Conservation (phyloP, 2,329 filamentous ascomycete genomes). For the Dactylella cylindrospora region DNA sequence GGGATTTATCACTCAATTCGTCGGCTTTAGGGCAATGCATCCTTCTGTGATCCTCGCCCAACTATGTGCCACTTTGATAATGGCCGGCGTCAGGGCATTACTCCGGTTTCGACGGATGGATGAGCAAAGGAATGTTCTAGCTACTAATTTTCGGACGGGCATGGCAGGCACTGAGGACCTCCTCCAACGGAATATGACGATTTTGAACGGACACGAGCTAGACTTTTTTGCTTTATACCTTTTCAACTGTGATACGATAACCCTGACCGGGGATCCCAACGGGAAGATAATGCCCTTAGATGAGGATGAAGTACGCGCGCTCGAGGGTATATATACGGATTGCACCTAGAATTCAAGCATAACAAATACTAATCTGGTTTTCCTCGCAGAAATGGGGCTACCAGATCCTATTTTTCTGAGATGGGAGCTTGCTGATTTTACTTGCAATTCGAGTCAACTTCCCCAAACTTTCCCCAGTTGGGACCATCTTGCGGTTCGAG, state of each 20-base stretch:
- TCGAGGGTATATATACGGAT: no score
- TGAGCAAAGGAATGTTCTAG: neutral
- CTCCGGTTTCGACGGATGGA: conserved; percentile 37
- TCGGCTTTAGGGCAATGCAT: conserved; percentile 45
- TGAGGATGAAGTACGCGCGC: no score
- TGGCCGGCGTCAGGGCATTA: conserved; percentile 43
- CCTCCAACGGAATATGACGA: neutral
- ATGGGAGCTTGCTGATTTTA: no score
- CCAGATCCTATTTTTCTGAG: no score
- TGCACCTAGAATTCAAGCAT: no score
- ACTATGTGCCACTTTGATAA: conserved; percentile 36
- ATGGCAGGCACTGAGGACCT: neutral
- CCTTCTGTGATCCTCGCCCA: conserved; percentile 43
- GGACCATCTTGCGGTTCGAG: no score
- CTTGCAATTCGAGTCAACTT: no score
- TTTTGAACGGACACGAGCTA: conserved; percentile 15
- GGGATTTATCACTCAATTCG: conserved; percentile 46
- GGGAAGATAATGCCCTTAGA: no score
- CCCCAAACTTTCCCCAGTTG: no score
- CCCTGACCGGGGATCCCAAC: neutral
- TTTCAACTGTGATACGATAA: neutral
- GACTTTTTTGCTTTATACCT: conserved; percentile 6
- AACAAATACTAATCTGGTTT: no score
- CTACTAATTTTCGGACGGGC: neutral
- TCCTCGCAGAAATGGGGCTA: no score